A percentile compares a stretch with the other conserved stretches of the same genome.
Conservation (phyloP, 257 asterid genomes). For the Parsonsia alboflavescens region DNA sequence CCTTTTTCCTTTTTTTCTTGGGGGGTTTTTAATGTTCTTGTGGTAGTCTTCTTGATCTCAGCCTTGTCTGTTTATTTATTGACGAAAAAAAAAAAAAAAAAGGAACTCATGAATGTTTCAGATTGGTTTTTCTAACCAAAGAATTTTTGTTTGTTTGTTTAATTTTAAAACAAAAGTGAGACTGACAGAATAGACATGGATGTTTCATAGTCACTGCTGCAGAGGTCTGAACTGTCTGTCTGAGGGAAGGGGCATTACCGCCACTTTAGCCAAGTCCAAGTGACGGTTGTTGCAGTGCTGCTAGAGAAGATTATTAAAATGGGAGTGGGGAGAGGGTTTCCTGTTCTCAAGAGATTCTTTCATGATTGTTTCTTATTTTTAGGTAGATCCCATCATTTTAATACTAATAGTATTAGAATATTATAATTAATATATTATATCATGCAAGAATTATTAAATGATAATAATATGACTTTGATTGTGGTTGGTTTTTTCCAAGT, state of each 20-base stretch:
- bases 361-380: conserved; percentile 34
- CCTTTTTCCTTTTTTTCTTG: conserved; percentile 19
- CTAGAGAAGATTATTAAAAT: conserved; percentile 3
- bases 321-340: conserved; percentile 2
- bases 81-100: conserved; percentile 3
- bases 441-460: conserved; percentile 28
- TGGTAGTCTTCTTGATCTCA: conserved; percentile 9
- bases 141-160: conserved; percentile 17
- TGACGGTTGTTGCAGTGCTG: conserved; percentile 13
- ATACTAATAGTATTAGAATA: neutral
- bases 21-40: conserved; percentile 1
- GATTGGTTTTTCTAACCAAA: conserved; percentile 15
- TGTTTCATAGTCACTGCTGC: conserved; percentile 19
- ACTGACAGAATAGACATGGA: conserved; percentile 25
- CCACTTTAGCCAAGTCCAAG: neutral
- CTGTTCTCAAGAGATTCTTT: conserved; percentile 31
- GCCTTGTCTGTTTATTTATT: conserved; percentile 18
- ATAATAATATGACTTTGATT: conserved; percentile 15
- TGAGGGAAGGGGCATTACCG: neutral
- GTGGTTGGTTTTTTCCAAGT: conserved; percentile 6
- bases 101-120: conserved; percentile 23
- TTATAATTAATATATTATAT: neutral
- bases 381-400: conserved; percentile 34
- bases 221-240: conserved; percentile 12
- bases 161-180: conserved; percentile 13